These are phyloP conservation scores for Backusella westeae DNA, from an alignment of 192 early-diverging fungal species.

Conservation along the genomic window DNA sequence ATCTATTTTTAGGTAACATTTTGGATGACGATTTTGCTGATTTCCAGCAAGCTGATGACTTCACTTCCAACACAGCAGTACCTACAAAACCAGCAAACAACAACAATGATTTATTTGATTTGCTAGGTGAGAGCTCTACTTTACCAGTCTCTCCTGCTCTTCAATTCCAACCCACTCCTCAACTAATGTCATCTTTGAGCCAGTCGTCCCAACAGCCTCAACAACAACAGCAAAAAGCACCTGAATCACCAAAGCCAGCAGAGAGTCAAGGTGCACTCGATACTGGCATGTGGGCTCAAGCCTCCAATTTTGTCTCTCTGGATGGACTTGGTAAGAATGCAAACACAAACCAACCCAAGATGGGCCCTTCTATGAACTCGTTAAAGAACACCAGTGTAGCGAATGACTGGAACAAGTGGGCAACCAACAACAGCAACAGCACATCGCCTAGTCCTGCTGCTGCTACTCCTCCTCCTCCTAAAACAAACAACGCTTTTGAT, in stretches of 20 bases:
- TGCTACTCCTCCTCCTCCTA: background rate
- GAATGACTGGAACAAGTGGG: constrained; percentile 31
- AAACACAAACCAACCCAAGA: constrained; percentile 34
- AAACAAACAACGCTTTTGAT: constrained; percentile 19
- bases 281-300: constrained; percentile 69
- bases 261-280: constrained; percentile 14
- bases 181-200: constrained; percentile 11
- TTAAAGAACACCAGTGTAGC: constrained; percentile 30
- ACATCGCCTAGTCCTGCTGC: background rate
- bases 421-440: constrained; percentile 9
- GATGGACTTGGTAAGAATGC: constrained; percentile 67
- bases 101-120: constrained; percentile 27
- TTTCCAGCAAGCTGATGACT: constrained; percentile 56
- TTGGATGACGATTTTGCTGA: constrained; percentile 62
- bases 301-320: constrained; percentile 64
- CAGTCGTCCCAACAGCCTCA: constrained; percentile 7
- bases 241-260: constrained; percentile 14
- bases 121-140: constrained; percentile 23
- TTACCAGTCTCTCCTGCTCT: background rate
- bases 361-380: constrained; percentile 59
- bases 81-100: constrained; percentile 25
- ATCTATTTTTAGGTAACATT: background rate
- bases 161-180: constrained; percentile 7
- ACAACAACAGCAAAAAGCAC: background rate
- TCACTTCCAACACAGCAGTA: constrained; percentile 15